Evolutionary conservation across 2,329 filamentous ascomycete species (phyloP).

Genomic region (Apiospora saccharicola): DNA sequence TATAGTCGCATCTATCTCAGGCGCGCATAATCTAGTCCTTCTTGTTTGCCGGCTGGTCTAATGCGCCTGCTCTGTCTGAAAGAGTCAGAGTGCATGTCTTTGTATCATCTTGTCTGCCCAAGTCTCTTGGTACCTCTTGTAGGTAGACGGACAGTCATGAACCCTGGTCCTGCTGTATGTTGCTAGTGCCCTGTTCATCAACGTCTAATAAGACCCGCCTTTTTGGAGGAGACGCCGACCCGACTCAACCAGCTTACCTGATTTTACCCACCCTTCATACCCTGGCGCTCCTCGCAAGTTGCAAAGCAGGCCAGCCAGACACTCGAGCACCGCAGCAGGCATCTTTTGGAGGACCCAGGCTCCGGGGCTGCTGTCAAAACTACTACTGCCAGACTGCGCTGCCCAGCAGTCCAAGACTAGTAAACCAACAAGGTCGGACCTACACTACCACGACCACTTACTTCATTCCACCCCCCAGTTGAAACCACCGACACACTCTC

Average conservation of each 20-base stretch:
- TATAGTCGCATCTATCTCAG: not conserved
- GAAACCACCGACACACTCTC: constrained; percentile 12
- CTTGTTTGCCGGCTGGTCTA: not conserved
- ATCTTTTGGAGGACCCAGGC: constrained; percentile 9
- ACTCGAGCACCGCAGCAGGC: not conserved
- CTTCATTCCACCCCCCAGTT: constrained; percentile 20
- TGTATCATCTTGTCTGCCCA: constrained; percentile 5
- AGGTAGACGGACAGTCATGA: not conserved
- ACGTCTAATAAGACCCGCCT: constrained; percentile 21
- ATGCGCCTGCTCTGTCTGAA: not conserved
- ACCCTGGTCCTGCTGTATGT: not conserved
- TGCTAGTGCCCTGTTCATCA: constrained; percentile 14
- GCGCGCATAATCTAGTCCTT: not conserved
- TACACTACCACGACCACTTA: constrained; percentile 18
- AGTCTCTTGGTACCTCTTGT: constrained; percentile 1
- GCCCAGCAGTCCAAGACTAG: not conserved
- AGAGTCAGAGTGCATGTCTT: not conserved
- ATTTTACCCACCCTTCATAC: constrained; percentile 14
- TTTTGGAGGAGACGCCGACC: constrained; percentile 19
- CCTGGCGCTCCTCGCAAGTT: constrained; percentile 3
- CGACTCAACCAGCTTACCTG: constrained; percentile 16
- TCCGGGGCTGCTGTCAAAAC: constrained; percentile 9
- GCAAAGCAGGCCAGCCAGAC: not conserved
- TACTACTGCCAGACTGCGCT: not conserved
- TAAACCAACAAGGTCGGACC: constrained; percentile 20